Conservation (phyloP, 306 rosid genomes). For the Astragalus glycyphyllos region DNA sequence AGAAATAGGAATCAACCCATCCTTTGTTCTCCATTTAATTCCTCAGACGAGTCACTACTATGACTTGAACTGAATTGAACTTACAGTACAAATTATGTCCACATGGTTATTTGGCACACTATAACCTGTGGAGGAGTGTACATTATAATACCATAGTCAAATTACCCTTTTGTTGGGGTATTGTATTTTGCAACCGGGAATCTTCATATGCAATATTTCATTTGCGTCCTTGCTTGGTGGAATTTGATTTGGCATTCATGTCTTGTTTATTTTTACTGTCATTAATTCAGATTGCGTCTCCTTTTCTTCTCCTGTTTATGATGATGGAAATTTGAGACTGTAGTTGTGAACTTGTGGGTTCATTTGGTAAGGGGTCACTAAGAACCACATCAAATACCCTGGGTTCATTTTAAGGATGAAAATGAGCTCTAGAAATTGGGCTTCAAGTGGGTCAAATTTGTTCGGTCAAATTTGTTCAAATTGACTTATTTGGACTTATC, state of each 20-base stretch:
- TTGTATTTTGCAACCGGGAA: constrained; percentile 35
- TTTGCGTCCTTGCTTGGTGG: constrained; percentile 19
- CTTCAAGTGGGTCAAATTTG: too few species aligned
- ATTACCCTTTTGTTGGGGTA: constrained; percentile 36
- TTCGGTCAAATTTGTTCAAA: too few species aligned
- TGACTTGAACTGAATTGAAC: constrained; percentile 34
- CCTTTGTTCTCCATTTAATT: constrained; percentile 4
- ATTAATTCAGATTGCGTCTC: neutral
- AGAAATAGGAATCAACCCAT: constrained; percentile 16
- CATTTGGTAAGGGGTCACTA: too few species aligned
- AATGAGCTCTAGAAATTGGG: too few species aligned
- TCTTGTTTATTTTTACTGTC: constrained; percentile 31
- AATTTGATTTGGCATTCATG: constrained; percentile 37
- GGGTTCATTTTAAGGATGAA: too few species aligned
- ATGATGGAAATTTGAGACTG: constrained; percentile 8
- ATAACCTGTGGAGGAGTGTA: constrained; percentile 33
- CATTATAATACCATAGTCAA: constrained; percentile 22
- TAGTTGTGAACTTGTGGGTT: too few species aligned
- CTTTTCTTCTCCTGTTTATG: neutral
- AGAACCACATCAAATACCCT: too few species aligned
- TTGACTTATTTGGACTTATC: too few species aligned
- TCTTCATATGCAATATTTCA: constrained; percentile 13
- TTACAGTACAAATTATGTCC: constrained; percentile 16
- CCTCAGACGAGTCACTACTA: constrained; percentile 32
- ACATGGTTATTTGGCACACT: constrained; percentile 29